A percentile compares a stretch with the other conserved stretches of the same genome.
These are phyloP conservation scores for Detonula confervacea DNA, from an alignment of 352 stramenopile genomes.

Conservation along the genomic window DNA sequence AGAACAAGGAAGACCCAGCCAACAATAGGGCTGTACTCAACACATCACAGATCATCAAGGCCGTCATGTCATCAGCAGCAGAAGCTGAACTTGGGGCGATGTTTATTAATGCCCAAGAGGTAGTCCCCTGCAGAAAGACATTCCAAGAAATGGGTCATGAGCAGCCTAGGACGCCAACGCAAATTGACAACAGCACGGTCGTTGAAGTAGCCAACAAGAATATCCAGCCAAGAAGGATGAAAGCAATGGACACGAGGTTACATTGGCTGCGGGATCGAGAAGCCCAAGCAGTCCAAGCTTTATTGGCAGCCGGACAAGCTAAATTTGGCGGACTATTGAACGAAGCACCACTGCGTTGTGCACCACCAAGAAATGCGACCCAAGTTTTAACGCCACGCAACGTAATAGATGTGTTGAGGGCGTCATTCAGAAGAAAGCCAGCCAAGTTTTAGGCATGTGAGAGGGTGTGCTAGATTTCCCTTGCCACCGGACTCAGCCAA, in stretches of 20 bases:
- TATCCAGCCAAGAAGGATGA: constrained; percentile 15
- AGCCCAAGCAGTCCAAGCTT: neutral
- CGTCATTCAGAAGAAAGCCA: too few species aligned
- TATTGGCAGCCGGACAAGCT: too few species aligned
- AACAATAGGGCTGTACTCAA: constrained; percentile 8
- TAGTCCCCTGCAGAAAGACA: neutral
- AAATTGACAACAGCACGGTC: constrained; percentile 30
- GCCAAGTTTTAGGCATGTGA: too few species aligned
- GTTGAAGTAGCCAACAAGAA: neutral
- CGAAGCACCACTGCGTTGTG: too few species aligned
- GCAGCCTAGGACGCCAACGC: constrained; percentile 24
- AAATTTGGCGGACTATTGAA: too few species aligned
- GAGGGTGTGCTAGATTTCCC: too few species aligned
- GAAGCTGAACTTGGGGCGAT: constrained; percentile 37
- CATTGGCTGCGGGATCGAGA: neutral
- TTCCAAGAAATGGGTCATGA: constrained; percentile 25
- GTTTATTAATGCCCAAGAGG: constrained; percentile 9
- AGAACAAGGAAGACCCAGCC: neutral
- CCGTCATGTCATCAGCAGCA: constrained; percentile 14
- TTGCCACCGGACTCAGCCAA: too few species aligned
- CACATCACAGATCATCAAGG: constrained; percentile 4
- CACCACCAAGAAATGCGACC: too few species aligned
- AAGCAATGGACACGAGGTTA: constrained; percentile 33
- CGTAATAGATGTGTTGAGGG: too few species aligned
- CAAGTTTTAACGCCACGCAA: too few species aligned